Percentiles rank a stretch among this genome's conserved stretches.
phyloP scores from a whole-genome alignment of 169 alveolate genomes.

The Plasmodium gallinaceum region DNA sequence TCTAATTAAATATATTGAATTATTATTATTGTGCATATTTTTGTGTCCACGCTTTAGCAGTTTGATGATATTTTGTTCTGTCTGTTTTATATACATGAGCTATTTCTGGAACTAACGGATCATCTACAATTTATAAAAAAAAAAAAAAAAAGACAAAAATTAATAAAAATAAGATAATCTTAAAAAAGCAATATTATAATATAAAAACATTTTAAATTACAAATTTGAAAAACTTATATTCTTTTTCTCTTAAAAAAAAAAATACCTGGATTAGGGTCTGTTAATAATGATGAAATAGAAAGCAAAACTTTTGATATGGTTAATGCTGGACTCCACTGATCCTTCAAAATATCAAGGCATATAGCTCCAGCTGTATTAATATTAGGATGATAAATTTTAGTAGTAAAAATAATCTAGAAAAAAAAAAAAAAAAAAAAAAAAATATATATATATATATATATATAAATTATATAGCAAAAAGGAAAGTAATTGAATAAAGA shows the following conservation, averaged over 20 bases:
- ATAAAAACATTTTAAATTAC: not conserved
- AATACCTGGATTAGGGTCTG: conserved; percentile 97
- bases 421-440: conserved; percentile 1
- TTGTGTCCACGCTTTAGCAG: conserved; percentile 99
- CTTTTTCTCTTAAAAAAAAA: too few species aligned
- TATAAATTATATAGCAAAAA: not conserved
- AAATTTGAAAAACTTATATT: not conserved
- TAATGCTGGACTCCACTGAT: conserved; percentile 99
- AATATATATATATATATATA: conserved; percentile 6
- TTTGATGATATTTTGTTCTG: conserved; percentile 94
- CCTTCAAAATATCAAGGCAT: conserved; percentile 98
- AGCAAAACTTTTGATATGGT: conserved; percentile 98
- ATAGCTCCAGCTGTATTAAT: conserved; percentile 97
- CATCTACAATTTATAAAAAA: conserved; percentile 90
- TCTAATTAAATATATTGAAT: conserved; percentile 29
- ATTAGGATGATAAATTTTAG: conserved; percentile 99
- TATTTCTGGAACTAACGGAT: conserved; percentile 99
- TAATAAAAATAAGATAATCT: not conserved
- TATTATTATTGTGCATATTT: conserved; percentile 94
- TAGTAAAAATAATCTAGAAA: conserved; percentile 93
- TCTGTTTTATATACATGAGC: conserved; percentile 98
- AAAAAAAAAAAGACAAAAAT: too few species aligned
- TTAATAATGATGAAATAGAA: conserved; percentile 97
- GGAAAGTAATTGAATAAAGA: not conserved
- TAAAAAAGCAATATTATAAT: not conserved